Conservation (phyloP, 1,139 yeast genomes). For the Geotrichum restrictum region DNA sequence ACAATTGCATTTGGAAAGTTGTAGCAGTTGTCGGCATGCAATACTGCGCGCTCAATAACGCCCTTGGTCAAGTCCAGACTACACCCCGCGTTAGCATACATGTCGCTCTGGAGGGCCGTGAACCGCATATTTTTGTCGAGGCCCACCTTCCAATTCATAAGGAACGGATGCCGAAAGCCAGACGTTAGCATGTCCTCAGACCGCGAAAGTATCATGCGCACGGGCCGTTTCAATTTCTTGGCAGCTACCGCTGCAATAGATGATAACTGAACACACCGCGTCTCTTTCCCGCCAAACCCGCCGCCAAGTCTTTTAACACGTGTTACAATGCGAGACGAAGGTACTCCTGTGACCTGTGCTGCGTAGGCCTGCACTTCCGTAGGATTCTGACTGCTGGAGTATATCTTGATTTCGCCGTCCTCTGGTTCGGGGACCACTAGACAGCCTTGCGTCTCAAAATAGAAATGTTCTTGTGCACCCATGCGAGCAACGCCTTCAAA, state of each 20-base stretch:
- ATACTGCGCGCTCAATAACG: slow-evolving; percentile 45
- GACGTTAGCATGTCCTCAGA: slow-evolving; percentile 45
- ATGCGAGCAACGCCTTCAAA: slow-evolving; percentile 42
- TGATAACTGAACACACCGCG: slow-evolving; percentile 44
- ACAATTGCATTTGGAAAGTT: slow-evolving; percentile 43
- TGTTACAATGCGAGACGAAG: slow-evolving; percentile 41
- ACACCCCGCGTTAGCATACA: slow-evolving; percentile 48
- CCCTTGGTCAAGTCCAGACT: slow-evolving; percentile 47
- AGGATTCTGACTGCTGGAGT: slow-evolving; percentile 45
- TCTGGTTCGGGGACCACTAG: slow-evolving; percentile 44
- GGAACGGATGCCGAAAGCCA: slow-evolving; percentile 48
- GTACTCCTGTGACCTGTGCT: slow-evolving; percentile 43
- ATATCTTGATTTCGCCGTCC: slow-evolving; percentile 45
- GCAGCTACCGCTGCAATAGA: slow-evolving; percentile 57
- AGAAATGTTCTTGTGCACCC: slow-evolving; percentile 49
- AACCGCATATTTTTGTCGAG: slow-evolving; percentile 42
- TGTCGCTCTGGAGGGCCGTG: slow-evolving; percentile 39
- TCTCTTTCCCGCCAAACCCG: slow-evolving; percentile 60
- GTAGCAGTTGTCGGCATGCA: slow-evolving; percentile 45
- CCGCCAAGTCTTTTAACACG: slow-evolving; percentile 54
- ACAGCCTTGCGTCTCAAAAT: slow-evolving; percentile 46
- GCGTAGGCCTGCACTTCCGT: slow-evolving; percentile 43
- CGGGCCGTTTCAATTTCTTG: slow-evolving; percentile 43
- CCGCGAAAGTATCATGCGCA: slow-evolving; percentile 42
- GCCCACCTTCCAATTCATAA: slow-evolving; percentile 44